Percentiles rank a stretch among this genome's conserved stretches.
Conservation (phyloP, 306 rosid species). For the Castanopsis chinensis region DNA sequence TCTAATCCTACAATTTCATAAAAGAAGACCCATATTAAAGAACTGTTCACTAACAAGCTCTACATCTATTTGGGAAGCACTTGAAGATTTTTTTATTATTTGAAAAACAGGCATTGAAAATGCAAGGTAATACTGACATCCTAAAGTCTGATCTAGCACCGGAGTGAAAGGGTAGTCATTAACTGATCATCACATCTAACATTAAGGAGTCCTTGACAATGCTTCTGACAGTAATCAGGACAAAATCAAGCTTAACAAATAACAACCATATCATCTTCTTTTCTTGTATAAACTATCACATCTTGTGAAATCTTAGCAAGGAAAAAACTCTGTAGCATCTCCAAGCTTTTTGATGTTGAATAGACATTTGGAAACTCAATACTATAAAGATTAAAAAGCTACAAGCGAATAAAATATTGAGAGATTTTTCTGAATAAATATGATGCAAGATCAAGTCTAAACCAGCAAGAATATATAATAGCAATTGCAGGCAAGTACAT, state of each 20-base stretch:
- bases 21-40: background rate
- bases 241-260: background rate
- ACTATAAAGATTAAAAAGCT: background rate
- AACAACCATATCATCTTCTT: background rate
- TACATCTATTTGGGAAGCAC: background rate
- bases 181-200: background rate
- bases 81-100: background rate
- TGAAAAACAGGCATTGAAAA: background rate
- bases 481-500: conserved; percentile 23
- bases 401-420: background rate
- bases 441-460: background rate
- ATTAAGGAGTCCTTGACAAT: background rate
- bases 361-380: too few species aligned
- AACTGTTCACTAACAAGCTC: background rate
- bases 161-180: background rate
- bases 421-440: background rate
- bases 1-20: too few species aligned
- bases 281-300: background rate
- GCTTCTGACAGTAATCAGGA: background rate
- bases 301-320: background rate
- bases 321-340: background rate
- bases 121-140: background rate
- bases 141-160: background rate
- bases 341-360: background rate
- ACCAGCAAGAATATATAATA: background rate